Conservation (phyloP, 2,329 filamentous ascomycete species). For the Colletotrichum cereale region DNA sequence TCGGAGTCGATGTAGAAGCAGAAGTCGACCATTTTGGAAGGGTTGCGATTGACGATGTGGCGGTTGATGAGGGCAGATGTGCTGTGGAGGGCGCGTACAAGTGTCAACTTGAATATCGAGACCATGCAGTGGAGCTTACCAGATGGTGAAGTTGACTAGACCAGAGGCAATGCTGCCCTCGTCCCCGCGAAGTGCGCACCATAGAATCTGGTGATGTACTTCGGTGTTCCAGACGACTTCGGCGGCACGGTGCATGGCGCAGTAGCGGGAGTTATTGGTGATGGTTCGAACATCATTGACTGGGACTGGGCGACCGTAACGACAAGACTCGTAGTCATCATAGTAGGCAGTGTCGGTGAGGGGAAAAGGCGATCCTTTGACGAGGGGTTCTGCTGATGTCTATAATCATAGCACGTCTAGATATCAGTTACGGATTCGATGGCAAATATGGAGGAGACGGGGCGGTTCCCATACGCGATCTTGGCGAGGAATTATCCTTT, state of each 20-base stretch:
- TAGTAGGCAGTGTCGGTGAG: background rate
- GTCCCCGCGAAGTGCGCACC: background rate
- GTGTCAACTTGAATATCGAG: background rate
- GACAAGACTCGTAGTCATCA: background rate
- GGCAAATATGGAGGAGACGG: no score
- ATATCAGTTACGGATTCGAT: no score
- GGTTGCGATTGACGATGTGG: background rate
- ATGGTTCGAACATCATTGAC: background rate
- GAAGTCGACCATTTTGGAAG: background rate
- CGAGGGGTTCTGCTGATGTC: no score
- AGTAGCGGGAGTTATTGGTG: background rate
- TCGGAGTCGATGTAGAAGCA: conserved; percentile 6
- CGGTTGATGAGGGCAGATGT: background rate
- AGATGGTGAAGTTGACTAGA: background rate
- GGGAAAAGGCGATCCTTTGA: background rate
- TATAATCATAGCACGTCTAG: no score
- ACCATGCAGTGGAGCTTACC: background rate
- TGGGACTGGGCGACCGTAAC: background rate
- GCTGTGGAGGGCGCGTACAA: background rate
- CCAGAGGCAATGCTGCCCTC: background rate
- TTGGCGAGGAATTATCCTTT: background rate
- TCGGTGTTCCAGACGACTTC: background rate
- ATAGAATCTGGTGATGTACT: background rate
- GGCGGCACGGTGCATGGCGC: background rate
- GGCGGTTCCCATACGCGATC: background rate